Base-by-base conservation (phyloP, 1,284 basidiomycete species). In the Cryptococcus neoformans region DNA sequence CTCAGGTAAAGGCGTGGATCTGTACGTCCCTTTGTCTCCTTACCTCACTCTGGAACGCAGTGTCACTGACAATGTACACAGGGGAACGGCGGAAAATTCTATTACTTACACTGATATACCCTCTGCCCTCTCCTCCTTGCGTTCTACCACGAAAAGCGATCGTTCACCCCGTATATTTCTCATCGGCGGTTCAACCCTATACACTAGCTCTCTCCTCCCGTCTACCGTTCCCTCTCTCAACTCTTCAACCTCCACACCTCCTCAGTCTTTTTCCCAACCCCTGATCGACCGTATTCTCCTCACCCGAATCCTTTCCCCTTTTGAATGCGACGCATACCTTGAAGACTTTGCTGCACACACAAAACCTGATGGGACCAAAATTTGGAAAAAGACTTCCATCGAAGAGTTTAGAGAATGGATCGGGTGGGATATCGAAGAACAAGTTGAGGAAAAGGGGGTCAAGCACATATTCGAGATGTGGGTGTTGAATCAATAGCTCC, bases 381-480 rank as follows among this genome's bases (percentile, higher is more conserved):
- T 51, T 9, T 95, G 92, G 90, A 79, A 62, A 54, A 79, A 74
- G 63, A 81, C 84, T 38, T 76, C 81, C 16, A 85, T 89, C 66
- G 78, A 78, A 17, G 86, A 85, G 56, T 78, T 94, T 69, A 75
- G 81, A 59, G 80, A 80, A 14, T 95, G 90, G 90, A 84, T 85
- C 0, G 91, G 87, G 44, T 88, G 88, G 68, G 84, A 87, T 5
- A 90, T 94, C 50, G 79, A 81, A 61, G 90, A 89, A 2, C 79
- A 84, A 65, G 85, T 90, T 72, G 83, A 85, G 70, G 92, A 95
- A 77, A 88, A 88, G 58, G 90, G 86, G 10, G 81, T 90, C 49
- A 80, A 83, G 67, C 95, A 94, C 74, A 87, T 89, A 78, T 95
- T 87, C 75, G 89, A 96, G 80, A 92, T 95, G 90, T 95, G 92